Evolutionary conservation across 139 green algal genomes (phyloP), one percentile per base, ranked within the genome.

Genomic region (Micractinium sp.): DNA sequence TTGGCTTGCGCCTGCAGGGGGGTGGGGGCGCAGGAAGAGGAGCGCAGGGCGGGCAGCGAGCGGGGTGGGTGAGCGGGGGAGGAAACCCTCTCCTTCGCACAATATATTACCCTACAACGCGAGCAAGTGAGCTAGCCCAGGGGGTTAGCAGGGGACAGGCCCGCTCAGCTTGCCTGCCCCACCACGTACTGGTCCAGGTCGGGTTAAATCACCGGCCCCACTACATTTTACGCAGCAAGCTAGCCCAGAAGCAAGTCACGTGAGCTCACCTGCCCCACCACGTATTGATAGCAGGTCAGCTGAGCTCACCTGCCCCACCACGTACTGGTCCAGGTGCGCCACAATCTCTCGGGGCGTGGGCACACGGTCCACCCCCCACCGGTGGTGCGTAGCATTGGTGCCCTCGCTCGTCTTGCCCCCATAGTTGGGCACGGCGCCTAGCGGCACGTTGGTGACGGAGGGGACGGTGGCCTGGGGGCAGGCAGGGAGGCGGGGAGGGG

Each of bases 121-220:
- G n/a, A n/a, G n/a, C n/a, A n/a, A n/a, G n/a, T n/a, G n/a, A n/a
- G n/a, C n/a, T n/a, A n/a, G n/a, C n/a, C n/a, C n/a, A n/a, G n/a
- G n/a, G n/a, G n/a, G n/a, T n/a, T n/a, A n/a, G n/a, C n/a, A n/a
- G n/a, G n/a, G n/a, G n/a, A n/a, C 47, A 56, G 47, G 47, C 9
- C 47, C 47, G 47, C 47, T 56, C 47, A 56, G 47, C 47, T 56
- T 9, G 47, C 47, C 47, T 98, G 96, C 4, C 96, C 96, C 0
- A 98, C 86, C 18, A 98, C 94, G 86, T 95, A 96, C 27, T 96
- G 81, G 88, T 98, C 93, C 66, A 98, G 19, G n/a, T 47, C n/a
- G n/a, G n/a, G n/a, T n/a, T n/a, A n/a, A n/a, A n/a, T n/a, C n/a
- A n/a, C n/a, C n/a, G n/a, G n/a, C n/a, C n/a, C n/a, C n/a, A n/a